These are phyloP conservation scores for Serendipita sp. DNA, from an alignment of 768 basidiomycete species.

Conservation along the genomic window DNA sequence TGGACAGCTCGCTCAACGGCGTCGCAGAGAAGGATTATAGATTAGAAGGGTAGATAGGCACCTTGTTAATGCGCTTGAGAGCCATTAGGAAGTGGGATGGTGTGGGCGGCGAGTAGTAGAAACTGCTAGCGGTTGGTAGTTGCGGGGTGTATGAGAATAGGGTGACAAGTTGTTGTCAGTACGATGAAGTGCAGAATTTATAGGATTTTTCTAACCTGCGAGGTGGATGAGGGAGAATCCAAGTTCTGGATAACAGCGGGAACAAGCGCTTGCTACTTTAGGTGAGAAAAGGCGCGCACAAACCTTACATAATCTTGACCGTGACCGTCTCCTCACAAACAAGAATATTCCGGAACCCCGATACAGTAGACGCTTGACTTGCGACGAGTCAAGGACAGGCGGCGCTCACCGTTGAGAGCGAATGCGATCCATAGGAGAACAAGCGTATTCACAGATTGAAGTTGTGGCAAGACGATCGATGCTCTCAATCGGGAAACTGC, in stretches of 20 bases:
- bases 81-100: constrained; percentile 44
- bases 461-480: no score
- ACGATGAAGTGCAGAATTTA: not conserved
- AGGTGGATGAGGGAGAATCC: constrained; percentile 3
- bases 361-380: no score
- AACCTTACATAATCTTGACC: no score
- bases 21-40: constrained; percentile 9
- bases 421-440: no score
- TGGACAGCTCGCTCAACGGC: not conserved
- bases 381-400: no score
- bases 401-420: no score
- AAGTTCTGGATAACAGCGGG: not conserved
- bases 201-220: not conserved
- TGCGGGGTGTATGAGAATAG: not conserved
- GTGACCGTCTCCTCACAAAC: no score
- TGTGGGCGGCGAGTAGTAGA: not conserved
- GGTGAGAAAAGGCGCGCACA: no score
- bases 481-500: no score
- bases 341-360: no score
- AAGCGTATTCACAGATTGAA: no score
- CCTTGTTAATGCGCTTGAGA: constrained; percentile 99
- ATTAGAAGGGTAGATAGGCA: constrained; percentile 19
- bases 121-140: not conserved
- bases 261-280: no score
- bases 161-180: not conserved